Conservation (phyloP, 495 filamentous ascomycete species). For the Friedmanniomyces endolithicus region DNA sequence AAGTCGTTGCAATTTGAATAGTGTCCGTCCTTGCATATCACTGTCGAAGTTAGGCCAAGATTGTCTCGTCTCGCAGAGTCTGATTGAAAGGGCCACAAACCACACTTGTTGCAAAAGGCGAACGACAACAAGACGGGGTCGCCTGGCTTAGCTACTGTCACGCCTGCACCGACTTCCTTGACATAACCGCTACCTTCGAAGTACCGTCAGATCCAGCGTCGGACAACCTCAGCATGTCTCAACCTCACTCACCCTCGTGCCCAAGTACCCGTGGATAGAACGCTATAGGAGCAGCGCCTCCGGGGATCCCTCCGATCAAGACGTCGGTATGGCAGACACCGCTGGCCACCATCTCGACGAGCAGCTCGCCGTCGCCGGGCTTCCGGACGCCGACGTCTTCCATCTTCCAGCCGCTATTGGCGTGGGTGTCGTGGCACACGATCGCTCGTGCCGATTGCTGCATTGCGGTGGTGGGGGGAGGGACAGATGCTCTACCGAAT, state of each 20-base stretch:
- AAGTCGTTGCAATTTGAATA: constrained; percentile 24
- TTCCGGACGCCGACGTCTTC: constrained; percentile 21
- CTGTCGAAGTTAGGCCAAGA: too few species aligned
- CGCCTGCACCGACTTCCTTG: constrained; percentile 18
- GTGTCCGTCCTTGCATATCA: constrained; percentile 22
- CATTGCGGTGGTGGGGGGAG: background rate
- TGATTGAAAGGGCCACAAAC: too few species aligned
- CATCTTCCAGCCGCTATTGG: constrained; percentile 23
- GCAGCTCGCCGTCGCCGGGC: constrained; percentile 21
- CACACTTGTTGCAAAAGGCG: constrained; percentile 28
- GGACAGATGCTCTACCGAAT: background rate
- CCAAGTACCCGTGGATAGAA: constrained; percentile 24
- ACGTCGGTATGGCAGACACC: constrained; percentile 23
- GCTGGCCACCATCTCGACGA: constrained; percentile 22
- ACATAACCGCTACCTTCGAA: constrained; percentile 23
- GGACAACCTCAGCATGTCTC: background rate
- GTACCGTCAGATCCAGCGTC: background rate
- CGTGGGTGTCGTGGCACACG: constrained; percentile 22
- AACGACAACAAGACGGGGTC: constrained; percentile 29
- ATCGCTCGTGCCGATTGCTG: constrained; percentile 18
- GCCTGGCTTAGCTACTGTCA: constrained; percentile 20
- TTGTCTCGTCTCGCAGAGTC: too few species aligned
- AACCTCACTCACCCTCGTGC: constrained; percentile 20
- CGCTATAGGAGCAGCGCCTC: constrained; percentile 12
- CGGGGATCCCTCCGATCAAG: constrained; percentile 14